phyloP scores from a whole-genome alignment of 2,329 filamentous ascomycete species.

The Scytalidium sp. region DNA sequence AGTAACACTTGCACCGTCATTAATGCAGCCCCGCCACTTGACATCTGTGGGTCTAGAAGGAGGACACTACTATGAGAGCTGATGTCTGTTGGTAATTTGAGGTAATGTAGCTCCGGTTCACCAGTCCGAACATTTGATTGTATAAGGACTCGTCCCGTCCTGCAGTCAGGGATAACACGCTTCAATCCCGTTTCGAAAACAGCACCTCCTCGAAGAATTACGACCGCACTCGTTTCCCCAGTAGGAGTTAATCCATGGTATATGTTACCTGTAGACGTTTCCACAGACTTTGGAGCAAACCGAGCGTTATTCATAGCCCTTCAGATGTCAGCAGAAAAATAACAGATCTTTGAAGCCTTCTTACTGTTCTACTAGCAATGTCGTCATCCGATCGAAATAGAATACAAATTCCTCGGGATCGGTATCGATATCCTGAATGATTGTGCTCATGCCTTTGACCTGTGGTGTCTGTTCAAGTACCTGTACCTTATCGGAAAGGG shows the following conservation, averaged over 20 bases:
- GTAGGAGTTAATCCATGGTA: constrained; percentile 71
- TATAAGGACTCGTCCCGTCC: constrained; percentile 84
- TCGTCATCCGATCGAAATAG: constrained; percentile 87
- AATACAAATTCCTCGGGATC: constrained; percentile 91
- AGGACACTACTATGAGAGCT: constrained; percentile 75
- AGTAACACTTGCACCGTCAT: constrained; percentile 97
- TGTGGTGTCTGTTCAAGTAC: constrained; percentile 76
- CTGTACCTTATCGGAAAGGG: constrained; percentile 72
- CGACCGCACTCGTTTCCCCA: constrained; percentile 79
- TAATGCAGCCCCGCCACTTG: constrained; percentile 76
- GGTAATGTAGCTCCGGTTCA: constrained; percentile 90
- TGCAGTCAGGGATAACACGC: constrained; percentile 88
- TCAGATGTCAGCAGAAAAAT: constrained; percentile 8
- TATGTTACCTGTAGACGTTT: constrained; percentile 65
- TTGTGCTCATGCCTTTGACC: constrained; percentile 83
- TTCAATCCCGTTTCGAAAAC: constrained; percentile 85
- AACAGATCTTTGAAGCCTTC: not conserved
- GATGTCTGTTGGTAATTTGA: constrained; percentile 75
- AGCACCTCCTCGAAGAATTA: constrained; percentile 84
- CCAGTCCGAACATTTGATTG: constrained; percentile 83
- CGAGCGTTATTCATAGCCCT: constrained; percentile 75
- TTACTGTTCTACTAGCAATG: constrained; percentile 78
- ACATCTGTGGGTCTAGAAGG: constrained; percentile 91
- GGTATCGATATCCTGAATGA: constrained; percentile 78
- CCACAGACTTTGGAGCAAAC: constrained; percentile 61